Evolutionary conservation across 768 basidiomycete genomes (phyloP), one percentile per base, ranked within the genome.

Genomic region (Serendipita sp.): DNA sequence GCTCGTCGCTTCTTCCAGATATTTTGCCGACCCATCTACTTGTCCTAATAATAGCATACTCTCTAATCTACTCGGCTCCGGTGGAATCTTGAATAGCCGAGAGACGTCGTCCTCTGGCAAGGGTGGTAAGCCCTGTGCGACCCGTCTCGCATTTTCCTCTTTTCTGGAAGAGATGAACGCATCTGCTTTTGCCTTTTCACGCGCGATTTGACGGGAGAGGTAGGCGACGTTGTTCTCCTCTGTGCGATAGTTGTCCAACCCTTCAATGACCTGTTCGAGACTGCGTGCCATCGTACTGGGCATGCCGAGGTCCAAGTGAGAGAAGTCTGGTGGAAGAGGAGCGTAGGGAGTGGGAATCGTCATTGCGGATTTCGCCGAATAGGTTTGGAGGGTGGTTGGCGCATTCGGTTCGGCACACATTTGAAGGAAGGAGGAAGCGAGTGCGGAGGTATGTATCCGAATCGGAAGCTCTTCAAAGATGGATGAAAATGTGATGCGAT

Each of bases 181-280:
- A 62, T 96, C 93, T 58, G 90, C 89, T 64, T 82, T 82, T 45
- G 79, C 74, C 69, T 82, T 85, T 72, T 96, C 93, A 31, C 93
- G 81, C 31, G 85, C 85, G 69, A 94, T 94, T 71, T 94, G 92
- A 62, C 93, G 84, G 48, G 79, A 78, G 67, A 90, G 75, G 77
- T 91, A 96, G 61, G 87, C 91, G 66, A 93, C 80, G 73, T 95
- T 95, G 60, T 90, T 88, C 69, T 94, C 89, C 73, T 96, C 93
- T 62, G 88, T 90, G 68, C 85, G 83, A 75, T 92, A 90, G 68
- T 76, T 81, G 74, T 92, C 90, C 64, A 95, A 77, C 0, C 86
- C 82, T 72, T 95, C 90, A 64, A 89, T 82, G 58, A 93, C 83
- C 71, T 86, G 82, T 75, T 90, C 88, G 66, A 95, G 74, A 71